Evolutionary conservation across 208 protist species (phyloP).

Genomic region (Tritrichomonas foetus): DNA sequence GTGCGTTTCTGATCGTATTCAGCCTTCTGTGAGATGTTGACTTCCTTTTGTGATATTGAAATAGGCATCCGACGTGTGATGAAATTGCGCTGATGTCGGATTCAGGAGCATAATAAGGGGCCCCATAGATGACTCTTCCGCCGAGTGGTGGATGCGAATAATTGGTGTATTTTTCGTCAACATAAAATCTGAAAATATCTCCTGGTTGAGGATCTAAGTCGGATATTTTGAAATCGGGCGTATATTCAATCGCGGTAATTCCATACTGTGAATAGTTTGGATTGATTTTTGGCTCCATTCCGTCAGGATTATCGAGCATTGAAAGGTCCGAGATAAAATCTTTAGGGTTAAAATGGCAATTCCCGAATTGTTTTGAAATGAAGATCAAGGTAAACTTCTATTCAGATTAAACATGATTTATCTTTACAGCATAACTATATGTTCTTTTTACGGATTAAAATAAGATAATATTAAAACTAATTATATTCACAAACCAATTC

Average conservation of each 20-base stretch:
- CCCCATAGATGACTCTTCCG: background rate
- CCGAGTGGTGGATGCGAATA: background rate
- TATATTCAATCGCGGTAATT: background rate
- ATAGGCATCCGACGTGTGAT: background rate
- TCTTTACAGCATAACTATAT: too few species aligned
- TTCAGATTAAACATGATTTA: too few species aligned
- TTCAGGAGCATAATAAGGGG: background rate
- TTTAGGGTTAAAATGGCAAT: too few species aligned
- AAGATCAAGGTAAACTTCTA: too few species aligned
- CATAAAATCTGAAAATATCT: background rate
- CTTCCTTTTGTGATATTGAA: background rate
- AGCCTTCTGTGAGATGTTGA: background rate
- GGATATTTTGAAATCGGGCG: background rate
- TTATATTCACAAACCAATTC: too few species aligned
- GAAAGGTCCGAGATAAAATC: too few species aligned
- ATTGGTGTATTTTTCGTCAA: background rate
- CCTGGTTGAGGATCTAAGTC: background rate
- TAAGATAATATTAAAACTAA: too few species aligned
- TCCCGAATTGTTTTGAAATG: too few species aligned
- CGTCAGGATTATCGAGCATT: too few species aligned
- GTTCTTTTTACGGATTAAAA: too few species aligned
- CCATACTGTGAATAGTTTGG: background rate
- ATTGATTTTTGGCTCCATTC: too few species aligned
- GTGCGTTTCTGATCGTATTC: background rate
- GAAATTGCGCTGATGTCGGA: background rate